Evolutionary conservation across 2,329 filamentous ascomycete genomes (phyloP).

Genomic region (Lomentospora prolificans): DNA sequence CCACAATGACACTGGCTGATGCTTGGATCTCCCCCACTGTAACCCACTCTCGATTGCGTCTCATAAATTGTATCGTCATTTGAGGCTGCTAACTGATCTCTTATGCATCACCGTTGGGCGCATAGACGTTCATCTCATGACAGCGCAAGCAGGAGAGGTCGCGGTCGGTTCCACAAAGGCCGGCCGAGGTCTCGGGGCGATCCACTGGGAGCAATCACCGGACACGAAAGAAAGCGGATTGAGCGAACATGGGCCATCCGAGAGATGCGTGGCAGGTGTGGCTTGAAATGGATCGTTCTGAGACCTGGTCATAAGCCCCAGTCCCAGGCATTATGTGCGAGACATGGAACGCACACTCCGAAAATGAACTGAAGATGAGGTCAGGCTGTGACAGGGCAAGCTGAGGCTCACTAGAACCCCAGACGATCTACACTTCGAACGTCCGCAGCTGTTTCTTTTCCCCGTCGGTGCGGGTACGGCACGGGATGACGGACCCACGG

Average conservation of each 20-base stretch:
- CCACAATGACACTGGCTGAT: too few species aligned
- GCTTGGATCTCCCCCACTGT: too few species aligned
- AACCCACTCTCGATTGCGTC: background rate
- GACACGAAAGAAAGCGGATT: too few species aligned
- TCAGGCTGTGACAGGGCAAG: too few species aligned
- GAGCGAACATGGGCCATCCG: too few species aligned
- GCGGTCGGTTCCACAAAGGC: background rate
- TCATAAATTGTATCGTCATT: background rate
- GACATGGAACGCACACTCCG: background rate
- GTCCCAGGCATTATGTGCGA: background rate
- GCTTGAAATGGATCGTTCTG: background rate
- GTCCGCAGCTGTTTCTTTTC: too few species aligned
- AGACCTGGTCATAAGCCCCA: too few species aligned
- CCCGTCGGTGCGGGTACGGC: too few species aligned
- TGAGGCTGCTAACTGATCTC: too few species aligned
- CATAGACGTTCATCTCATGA: conserved; percentile 1
- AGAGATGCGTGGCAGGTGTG: too few species aligned
- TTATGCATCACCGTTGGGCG: background rate
- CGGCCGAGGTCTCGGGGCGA: background rate
- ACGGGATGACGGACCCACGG: too few species aligned
- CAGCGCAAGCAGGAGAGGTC: background rate
- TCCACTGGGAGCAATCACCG: too few species aligned
- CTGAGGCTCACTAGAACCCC: background rate
- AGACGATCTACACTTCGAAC: background rate
- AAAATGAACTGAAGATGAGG: background rate